Base-by-base conservation (phyloP, 2,329 filamentous ascomycete genomes). In the Rachicladosporium sp. region DNA sequence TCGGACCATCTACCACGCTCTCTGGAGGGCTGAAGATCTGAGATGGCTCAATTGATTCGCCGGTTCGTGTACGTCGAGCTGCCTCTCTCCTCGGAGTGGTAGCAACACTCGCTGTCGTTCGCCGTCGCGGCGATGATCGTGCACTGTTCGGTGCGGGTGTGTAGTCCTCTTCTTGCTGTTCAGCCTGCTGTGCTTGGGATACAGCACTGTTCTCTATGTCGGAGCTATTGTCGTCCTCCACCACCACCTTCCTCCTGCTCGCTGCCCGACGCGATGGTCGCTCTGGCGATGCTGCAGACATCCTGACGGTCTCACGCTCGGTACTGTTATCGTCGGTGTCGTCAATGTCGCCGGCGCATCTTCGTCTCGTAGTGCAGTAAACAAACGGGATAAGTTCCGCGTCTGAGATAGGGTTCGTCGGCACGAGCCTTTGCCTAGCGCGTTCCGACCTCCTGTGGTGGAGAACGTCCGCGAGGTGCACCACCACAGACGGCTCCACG, bases 121-220 rank as follows among this genome's bases (percentile, higher is more conserved):
- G 71, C 42, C 70, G 64, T 46, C 73, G 66, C n/a, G 73, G 68
- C 38, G 73, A 68, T 44, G 78, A 73, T 47, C 72, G 68, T 27
- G 69, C 74, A 35, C 66, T 69, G 43, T 71, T 72, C 1, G 80
- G 73, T 35, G 80, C 81, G 2, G 86, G 86, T 33, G 81, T 82
- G 53, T 87, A 91, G 36, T 93, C 84, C 36, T 88, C 81, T 47
- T 83, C 82, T 36, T 81, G 74, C 21, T 80, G 69, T 21, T 69
- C 72, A 10, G 74, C 69, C 29, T 76, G 67, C 43, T 74, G 70
- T 31, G 37, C 41, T 27, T 43, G 50, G 42, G 46, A 74, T 69
- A 46, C 71, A 67, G 51, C 74, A 67, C 31, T 70, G 62, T 82
- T 76, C 41, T 86, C 82, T 43, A 52, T 38, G 34, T 57, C 55